Conservation (phyloP, 1,284 basidiomycete species). For the Erythrobasidium hasegawianum region DNA sequence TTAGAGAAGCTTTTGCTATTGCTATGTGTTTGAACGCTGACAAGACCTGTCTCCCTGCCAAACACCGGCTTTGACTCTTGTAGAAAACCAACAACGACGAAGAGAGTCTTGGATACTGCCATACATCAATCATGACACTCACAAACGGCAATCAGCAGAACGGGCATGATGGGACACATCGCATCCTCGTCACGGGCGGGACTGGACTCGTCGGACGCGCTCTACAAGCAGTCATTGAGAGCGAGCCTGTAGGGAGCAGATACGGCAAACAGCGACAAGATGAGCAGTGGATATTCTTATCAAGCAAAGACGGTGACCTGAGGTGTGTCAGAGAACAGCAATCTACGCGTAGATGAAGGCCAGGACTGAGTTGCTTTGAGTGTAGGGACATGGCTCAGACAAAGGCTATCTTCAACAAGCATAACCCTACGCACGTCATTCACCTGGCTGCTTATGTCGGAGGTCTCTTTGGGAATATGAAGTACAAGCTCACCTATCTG, state of each 20-base stretch:
- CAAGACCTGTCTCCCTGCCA: too few relatives aligned
- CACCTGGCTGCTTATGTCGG: slow-evolving; percentile 66
- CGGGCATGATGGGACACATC: background rate
- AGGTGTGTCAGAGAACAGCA: slow-evolving; percentile 59
- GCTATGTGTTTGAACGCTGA: too few relatives aligned
- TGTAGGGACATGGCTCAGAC: slow-evolving; percentile 42
- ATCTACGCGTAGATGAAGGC: background rate
- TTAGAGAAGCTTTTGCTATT: too few relatives aligned
- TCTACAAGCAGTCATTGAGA: slow-evolving; percentile 70
- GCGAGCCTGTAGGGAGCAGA: slow-evolving; percentile 67
- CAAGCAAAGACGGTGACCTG: slow-evolving; percentile 70
- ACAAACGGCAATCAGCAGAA: background rate
- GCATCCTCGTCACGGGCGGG: slow-evolving; percentile 65
- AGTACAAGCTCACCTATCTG: slow-evolving; percentile 81
- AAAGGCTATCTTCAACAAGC: slow-evolving; percentile 66
- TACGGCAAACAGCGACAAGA: slow-evolving; percentile 64
- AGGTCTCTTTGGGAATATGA: slow-evolving; percentile 86
- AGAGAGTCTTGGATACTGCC: too few relatives aligned
- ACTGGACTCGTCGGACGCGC: slow-evolving; percentile 79
- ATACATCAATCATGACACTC: background rate
- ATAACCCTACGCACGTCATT: slow-evolving; percentile 85
- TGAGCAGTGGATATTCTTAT: slow-evolving; percentile 79
- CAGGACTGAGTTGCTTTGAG: too few relatives aligned
- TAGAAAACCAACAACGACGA: too few relatives aligned
- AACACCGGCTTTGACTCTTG: too few relatives aligned